A percentile compares a stretch with the other conserved stretches of the same genome.
Conservation (phyloP, 805 yeast genomes). For the Starmerella floricola region DNA sequence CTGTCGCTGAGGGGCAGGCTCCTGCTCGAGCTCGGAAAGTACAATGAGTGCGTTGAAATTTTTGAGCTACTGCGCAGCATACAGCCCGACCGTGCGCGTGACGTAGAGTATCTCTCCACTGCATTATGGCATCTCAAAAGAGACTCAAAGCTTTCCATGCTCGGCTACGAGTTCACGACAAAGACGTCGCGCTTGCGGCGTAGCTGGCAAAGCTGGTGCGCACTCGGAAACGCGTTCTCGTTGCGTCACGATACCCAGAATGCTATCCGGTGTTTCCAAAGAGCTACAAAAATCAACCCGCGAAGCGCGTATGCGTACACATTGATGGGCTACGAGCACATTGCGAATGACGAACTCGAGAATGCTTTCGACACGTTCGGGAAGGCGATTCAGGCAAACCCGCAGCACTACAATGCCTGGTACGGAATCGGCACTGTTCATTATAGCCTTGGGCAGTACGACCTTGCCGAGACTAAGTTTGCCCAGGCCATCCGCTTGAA, state of each 20-base stretch:
- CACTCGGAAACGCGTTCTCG: constrained; percentile 79
- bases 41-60: constrained; percentile 56
- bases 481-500: constrained; percentile 78
- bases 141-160: constrained; percentile 62
- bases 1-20: constrained; percentile 65
- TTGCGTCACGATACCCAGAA: constrained; percentile 74
- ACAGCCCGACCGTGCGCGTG: constrained; percentile 70
- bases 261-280: constrained; percentile 74
- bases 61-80: constrained; percentile 50
- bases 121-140: constrained; percentile 84
- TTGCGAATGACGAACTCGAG: constrained; percentile 80
- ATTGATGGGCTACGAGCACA: constrained; percentile 83
- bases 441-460: constrained; percentile 71
- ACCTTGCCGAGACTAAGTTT: constrained; percentile 75
- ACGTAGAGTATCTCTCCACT: constrained; percentile 87
- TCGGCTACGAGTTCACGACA: constrained; percentile 57
- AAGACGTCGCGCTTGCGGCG: constrained; percentile 44
- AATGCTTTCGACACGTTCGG: constrained; percentile 76
- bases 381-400: constrained; percentile 60
- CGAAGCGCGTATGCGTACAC: constrained; percentile 81
- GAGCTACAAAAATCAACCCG: constrained; percentile 58
- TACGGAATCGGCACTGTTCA: constrained; percentile 94
- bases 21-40: constrained; percentile 79
- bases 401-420: constrained; percentile 82
- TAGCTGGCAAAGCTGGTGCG: constrained; percentile 84